Base-by-base conservation (phyloP, 352 stramenopile genomes). In the Pythium aquatile region DNA sequence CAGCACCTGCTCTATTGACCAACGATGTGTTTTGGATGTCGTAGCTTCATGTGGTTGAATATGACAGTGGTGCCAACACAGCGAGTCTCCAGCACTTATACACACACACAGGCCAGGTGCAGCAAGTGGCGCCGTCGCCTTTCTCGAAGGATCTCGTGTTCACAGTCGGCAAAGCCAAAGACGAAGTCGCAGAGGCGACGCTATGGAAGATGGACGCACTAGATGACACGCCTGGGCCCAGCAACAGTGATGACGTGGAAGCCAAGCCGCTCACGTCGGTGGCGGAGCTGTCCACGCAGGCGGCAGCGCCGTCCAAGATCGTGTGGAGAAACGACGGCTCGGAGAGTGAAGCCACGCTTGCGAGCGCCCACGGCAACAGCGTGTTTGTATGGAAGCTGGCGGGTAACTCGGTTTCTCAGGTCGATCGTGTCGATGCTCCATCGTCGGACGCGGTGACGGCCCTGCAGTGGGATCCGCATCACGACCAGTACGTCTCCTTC, bases 401-500 rank as follows among this genome's bases (percentile, higher is more conserved):
- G 6, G 63, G 66, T n/a, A 52, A 69, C 17, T 69, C 84, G 51
- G 63, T 83, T 30, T 78, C 76, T 30, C 64, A 85, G 29, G 66
- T 80, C 55, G 68, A 87, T 55, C 79, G 89, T n/a, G 58, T 87
- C 39, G 80, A 78, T 14, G 65, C 85, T 29, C 69, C 56, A 1
- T 62, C 77, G 0, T 63, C 68, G 42, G 65, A 70, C 30, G 42
- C 66, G 5, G 64, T 88, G 2, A 74, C 60, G 0, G 72, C 77
- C 0, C 65, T 94, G 51, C 70, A 70, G 13, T 97, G 88, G 88
- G 88, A 97, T 30, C 91, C 91, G 53, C 91, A 97, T 57, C 76
- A 94, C 56, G 65, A 65, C 17, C 76, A 81, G 17, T 75, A 87
- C 49, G 35, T 96, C 20, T 79, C 84, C 3, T 89, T 81, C 46